A percentile compares a stretch with the other conserved stretches of the same genome.
Evolutionary conservation across 176 grass and related monocot species (phyloP).

Genomic region (Oryza meridionalis): DNA sequence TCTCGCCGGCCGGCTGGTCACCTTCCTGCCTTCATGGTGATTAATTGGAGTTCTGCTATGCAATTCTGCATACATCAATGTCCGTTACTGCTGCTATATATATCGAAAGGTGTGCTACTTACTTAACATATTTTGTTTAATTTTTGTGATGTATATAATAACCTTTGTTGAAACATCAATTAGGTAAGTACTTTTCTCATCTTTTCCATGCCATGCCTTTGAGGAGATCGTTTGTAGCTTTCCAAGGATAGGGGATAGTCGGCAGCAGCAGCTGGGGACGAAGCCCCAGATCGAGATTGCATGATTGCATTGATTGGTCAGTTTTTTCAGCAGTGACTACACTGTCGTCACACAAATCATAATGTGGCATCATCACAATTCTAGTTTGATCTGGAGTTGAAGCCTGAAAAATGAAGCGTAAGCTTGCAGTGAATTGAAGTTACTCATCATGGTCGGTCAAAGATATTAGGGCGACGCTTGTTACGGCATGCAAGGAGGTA

Average conservation of each 20-base stretch:
- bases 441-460: neutral
- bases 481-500: conserved; percentile 13
- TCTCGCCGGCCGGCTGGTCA: conserved; percentile 15
- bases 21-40: conserved; percentile 38
- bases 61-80: conserved; percentile 17
- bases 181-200: conserved; percentile 46
- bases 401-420: neutral
- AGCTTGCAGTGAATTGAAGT: neutral
- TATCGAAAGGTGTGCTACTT: conserved; percentile 50
- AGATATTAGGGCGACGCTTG: neutral
- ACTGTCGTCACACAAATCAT: conserved; percentile 35
- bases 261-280: conserved; percentile 39
- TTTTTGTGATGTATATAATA: conserved; percentile 49
- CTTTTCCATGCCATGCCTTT: conserved; percentile 40
- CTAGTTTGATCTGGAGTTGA: neutral
- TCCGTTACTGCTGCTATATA: conserved; percentile 21
- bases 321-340: conserved; percentile 34
- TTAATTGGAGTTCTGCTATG: conserved; percentile 35
- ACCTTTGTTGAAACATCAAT: conserved; percentile 49
- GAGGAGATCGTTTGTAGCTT: conserved; percentile 39
- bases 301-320: conserved; percentile 42
- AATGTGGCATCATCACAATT: neutral
- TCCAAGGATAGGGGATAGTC: conserved; percentile 34
- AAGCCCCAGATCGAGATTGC: conserved; percentile 20
- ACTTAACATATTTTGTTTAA: conserved; percentile 37